Base-by-base conservation (phyloP, 2,329 filamentous ascomycete genomes). In the Aspergillus brasiliensis region DNA sequence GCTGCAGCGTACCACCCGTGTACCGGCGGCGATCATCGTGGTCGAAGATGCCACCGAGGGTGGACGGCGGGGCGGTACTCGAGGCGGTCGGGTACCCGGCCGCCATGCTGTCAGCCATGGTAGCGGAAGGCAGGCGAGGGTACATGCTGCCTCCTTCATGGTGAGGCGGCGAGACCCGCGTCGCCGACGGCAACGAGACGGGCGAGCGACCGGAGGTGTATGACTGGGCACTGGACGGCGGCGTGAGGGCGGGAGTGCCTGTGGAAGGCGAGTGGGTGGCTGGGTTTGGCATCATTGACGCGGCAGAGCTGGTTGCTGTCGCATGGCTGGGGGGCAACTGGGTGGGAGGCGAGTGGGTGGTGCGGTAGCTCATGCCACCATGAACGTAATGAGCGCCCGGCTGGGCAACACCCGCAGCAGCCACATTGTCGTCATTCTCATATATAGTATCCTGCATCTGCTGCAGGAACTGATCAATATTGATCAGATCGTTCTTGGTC, bases 361-460 rank as follows among this genome's bases (percentile, higher is more conserved):
- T 79, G 55, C 85, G 83, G 72, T 84, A 85, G 64, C 75, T 77
- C 59, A 82, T 74, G 49, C 77, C 77, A 51, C 77, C 76, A 62
- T 83, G 82, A 17, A 86, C 78, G 69, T 90, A 88, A 72, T 92
- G 89, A 15, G 85, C 80, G 61, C 88, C 88, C 53, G 90, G 87
- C 63, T 92, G 87, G 68, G 91, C 90, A 60, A 96, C 86, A 59
- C 91, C 90, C 46, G 90, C 89, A 11, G 87, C 87, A 2, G 91
- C 91, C 31, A 92, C 89, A 53, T 92, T 89, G 69, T 88, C 91
- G 57, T 92, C 88, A 75, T 89, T 96, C 79, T 98, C 95, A 74
- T 98, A 98, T 51, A 98, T 92, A 48, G 94, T 97, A 65, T 90
- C 88, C 78, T 97, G 93, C 83, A 98, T 94, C 78, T 97, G 92